Evolutionary conservation across 441 rosid species (phyloP).

Genomic region (Populus hybrid): DNA sequence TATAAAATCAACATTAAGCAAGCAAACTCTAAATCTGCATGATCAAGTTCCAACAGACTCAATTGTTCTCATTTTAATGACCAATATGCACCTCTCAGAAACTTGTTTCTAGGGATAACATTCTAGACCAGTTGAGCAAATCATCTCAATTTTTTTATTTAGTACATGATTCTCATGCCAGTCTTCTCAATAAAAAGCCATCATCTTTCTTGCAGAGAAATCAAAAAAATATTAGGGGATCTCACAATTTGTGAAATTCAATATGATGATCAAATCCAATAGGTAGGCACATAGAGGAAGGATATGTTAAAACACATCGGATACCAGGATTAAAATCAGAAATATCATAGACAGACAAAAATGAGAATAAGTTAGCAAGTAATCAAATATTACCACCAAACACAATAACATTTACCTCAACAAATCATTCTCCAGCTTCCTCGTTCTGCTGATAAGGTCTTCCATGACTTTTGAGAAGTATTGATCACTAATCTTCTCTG

Average conservation of each 20-base stretch:
- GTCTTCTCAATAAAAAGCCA: background rate
- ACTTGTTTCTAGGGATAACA: background rate
- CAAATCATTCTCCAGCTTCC: too few relatives aligned
- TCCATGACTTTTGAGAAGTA: too few relatives aligned
- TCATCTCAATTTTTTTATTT: background rate
- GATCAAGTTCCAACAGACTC: background rate
- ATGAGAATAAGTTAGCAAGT: too few relatives aligned
- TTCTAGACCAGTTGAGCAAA: background rate
- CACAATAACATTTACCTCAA: too few relatives aligned
- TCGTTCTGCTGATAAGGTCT: too few relatives aligned
- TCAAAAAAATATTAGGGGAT: background rate
- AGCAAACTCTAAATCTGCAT: background rate
- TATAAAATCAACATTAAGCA: background rate
- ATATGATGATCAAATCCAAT: background rate
- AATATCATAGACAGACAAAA: too few relatives aligned
- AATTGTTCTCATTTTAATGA: background rate
- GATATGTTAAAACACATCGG: too few relatives aligned
- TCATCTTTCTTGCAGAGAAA: background rate
- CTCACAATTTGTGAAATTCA: background rate
- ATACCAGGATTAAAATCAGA: too few relatives aligned
- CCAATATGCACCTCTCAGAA: background rate
- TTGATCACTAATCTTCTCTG: constrained; percentile 41
- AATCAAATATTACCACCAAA: too few relatives aligned
- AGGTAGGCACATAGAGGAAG: background rate
- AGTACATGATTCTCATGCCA: background rate